A percentile compares a stretch with the other conserved stretches of the same genome.
phyloP scores from a whole-genome alignment of 2,329 filamentous ascomycete genomes.

The Beauveria brongniartii region DNA sequence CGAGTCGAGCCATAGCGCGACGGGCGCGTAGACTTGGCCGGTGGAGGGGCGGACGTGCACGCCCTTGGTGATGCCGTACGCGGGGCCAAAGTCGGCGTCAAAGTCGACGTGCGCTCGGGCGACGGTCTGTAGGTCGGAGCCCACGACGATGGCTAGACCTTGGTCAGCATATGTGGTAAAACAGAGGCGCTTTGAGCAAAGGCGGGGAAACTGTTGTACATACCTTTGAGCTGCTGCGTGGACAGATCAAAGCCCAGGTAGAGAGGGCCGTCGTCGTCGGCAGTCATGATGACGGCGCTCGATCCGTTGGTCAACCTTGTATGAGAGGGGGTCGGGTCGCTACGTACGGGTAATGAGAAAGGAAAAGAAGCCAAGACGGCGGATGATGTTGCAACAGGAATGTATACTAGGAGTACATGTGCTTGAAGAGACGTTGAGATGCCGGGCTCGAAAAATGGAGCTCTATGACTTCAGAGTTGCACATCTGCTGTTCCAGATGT shows the following conservation, averaged over 20 bases:
- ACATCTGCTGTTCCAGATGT: neutral
- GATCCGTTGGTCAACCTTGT: neutral
- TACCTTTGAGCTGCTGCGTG: conserved; percentile 91
- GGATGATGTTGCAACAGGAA: no score
- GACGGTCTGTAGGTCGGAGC: conserved; percentile 70
- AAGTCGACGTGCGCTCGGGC: conserved; percentile 92
- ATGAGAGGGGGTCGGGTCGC: no score
- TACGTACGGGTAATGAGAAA: no score
- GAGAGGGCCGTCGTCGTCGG: conserved; percentile 42
- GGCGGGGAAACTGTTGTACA: conserved; percentile 3
- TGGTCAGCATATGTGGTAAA: neutral
- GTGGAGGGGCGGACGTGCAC: conserved; percentile 75
- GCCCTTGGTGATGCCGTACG: conserved; percentile 80
- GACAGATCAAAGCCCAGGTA: conserved; percentile 95
- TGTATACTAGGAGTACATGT: no score
- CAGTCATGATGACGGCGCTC: neutral
- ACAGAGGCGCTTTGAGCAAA: neutral
- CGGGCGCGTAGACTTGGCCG: conserved; percentile 85
- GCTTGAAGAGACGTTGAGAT: neutral
- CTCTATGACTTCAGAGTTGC: neutral
- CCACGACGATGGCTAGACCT: conserved; percentile 67
- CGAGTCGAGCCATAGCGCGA: conserved; percentile 90
- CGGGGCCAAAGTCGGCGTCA: conserved; percentile 66
- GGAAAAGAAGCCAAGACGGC: no score
- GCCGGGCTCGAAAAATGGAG: neutral